Conservation (phyloP, 768 basidiomycete species). For the Tulasnella sp. region DNA sequence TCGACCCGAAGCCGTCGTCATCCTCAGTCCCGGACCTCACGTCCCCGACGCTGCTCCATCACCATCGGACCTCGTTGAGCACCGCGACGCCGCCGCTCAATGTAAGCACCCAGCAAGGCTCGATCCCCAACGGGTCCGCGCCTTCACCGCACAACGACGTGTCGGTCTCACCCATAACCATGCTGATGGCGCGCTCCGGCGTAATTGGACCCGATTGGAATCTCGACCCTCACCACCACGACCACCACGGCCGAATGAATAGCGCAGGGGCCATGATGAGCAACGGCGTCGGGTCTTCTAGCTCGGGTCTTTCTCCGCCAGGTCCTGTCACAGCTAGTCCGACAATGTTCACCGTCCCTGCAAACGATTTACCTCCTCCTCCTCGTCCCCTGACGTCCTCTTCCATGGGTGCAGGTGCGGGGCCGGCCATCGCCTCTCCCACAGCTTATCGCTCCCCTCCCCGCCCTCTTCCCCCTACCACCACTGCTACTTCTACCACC, state of each 20-base stretch:
- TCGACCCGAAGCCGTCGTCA: background rate
- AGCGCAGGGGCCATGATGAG: background rate
- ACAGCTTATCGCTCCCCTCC: background rate
- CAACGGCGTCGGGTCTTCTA: background rate
- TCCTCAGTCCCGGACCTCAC: background rate
- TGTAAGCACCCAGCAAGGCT: background rate
- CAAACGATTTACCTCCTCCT: background rate
- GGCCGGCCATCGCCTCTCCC: background rate
- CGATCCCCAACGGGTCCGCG: background rate
- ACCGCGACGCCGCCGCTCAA: background rate
- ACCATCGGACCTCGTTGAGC: background rate
- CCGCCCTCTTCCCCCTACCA: background rate
- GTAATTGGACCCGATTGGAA: constrained; percentile 2
- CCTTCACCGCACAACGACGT: background rate
- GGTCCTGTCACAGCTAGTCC: background rate
- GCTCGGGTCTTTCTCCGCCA: background rate
- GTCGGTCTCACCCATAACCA: background rate
- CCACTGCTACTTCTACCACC: background rate
- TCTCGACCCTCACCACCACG: background rate
- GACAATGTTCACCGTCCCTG: background rate
- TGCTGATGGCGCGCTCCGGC: constrained; percentile 1
- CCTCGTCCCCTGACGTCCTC: background rate
- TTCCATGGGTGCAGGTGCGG: background rate
- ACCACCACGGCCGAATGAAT: background rate
- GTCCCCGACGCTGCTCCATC: background rate